Base-by-base conservation (phyloP, 1,139 yeast genomes). In the Taphrina flavorubra region DNA sequence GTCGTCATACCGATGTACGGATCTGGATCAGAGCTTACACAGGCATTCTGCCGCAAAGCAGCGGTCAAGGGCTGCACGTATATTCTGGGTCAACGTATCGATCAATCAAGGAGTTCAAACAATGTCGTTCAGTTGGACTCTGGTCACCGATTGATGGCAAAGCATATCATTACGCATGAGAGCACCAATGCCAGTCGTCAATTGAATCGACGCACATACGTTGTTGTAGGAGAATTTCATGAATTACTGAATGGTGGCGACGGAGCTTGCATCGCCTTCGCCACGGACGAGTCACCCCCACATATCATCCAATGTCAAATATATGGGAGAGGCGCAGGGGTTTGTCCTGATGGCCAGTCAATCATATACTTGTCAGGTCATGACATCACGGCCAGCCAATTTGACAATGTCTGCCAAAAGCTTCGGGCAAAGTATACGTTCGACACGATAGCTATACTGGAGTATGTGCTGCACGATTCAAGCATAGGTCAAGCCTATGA, bases 21-120 rank as follows among this genome's bases (percentile, higher is more conserved):
- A 70, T 96, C 97, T 1, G 95, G 97, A 0, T 97, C 98, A 62
- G 99, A 94, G 79, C 82, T 94, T 44, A 87, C 97, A 7, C 99
- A 94, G 80, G 99, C 97, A 1, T 94, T 94, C 78, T 92, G 98
- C 79, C 85, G 99, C 73, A 89, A 96, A 70, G 98, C 99, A 5
- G 99, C 99, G 14, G 99, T 94, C 71, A 98, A 96, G 40, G 99
- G 98, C 70, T 90, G 97, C 70, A 90, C 96, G 51, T 94, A 92
- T 79, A 92, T 92, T 79, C 82, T 94, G 69, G 86, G 88, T 16
- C 67, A 46, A 51, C 81, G 8, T 85, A 86, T 60, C 89, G 82
- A 11, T 14, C 31, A 31, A 2, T 11, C 40, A 18, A 57, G 16
- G 25, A 14, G 20, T 14, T n/a, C 47, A 7, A 49, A 60, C 39